Evolutionary conservation across 169 alveolate species (phyloP).

Genomic region (Toxoplasma gondii): DNA sequence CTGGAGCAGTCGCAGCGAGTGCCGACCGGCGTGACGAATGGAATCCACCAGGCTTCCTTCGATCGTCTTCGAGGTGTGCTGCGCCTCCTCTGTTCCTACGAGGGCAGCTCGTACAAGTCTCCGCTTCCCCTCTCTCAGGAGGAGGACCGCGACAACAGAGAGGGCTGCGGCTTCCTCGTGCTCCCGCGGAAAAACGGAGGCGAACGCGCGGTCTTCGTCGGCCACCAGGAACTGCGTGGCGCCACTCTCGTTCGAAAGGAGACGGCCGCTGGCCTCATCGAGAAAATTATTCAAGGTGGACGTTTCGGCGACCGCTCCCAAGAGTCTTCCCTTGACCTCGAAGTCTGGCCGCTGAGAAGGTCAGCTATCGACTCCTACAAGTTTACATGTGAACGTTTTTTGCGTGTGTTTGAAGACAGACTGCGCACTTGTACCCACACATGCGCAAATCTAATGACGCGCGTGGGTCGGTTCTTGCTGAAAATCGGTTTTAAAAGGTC

Average conservation of each 20-base stretch:
- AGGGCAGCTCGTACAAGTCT: not conserved
- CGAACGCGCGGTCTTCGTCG: conserved; percentile 15
- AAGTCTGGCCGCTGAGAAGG: conserved; percentile 12
- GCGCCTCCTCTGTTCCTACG: not conserved
- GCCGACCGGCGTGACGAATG: conserved; percentile 17
- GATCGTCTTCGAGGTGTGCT: conserved; percentile 16
- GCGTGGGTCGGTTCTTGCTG: too few relatives aligned
- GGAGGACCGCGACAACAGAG: not conserved
- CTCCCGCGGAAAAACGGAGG: not conserved
- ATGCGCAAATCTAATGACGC: too few relatives aligned
- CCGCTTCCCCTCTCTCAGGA: not conserved
- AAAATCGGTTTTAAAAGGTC: too few relatives aligned
- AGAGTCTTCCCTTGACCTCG: not conserved
- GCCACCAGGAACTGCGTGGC: conserved; percentile 17
- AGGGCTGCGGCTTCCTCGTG: conserved; percentile 1
- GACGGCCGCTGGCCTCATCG: conserved; percentile 18
- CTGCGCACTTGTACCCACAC: too few relatives aligned
- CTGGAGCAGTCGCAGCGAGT: conserved; percentile 11
- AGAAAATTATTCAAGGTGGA: not conserved
- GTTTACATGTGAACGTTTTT: too few relatives aligned
- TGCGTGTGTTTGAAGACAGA: too few relatives aligned
- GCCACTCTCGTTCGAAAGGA: conserved; percentile 12
- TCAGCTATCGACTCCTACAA: not conserved
- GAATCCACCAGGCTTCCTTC: conserved; percentile 39
- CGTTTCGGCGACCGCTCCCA: not conserved